Base-by-base conservation (phyloP, 176 grass and related monocot species). In the Carex kokanica region DNA sequence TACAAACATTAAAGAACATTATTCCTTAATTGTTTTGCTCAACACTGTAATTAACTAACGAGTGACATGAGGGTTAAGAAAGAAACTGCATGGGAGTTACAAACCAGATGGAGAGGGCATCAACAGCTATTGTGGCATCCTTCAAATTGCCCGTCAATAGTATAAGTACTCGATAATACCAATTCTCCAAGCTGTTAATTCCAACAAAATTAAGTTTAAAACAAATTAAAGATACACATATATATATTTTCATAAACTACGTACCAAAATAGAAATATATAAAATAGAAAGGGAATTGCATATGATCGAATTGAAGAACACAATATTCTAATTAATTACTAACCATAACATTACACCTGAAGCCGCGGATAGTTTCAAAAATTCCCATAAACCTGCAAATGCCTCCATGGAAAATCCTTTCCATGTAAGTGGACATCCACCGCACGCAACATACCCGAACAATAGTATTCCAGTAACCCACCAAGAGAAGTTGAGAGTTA, bases 401-500 rank as follows among this genome's bases (percentile, higher is more conserved):
- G 95, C 95, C 84, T 98, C 95, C 40, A 90, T 15, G 5, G 95
- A 94, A 93, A 98, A 94, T 0, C 95, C 95, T 2, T 88, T 85
- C 95, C 95, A 98, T 29, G 95, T 94, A 3, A 87, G 71, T 0
- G 95, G 95, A 91, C 95, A 98, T 0, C 95, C 88, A 0, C 95
- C 95, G n/a, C 85, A 88, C 0, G 87, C 58, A 60, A 91, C 89
- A 73, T 91, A 98, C 4, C 24, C 61, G 56, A 88, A 94, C 4
- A 87, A 90, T 71, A 88, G 68, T 34, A 78, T 24, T 8, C 11
- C 87, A 20, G 87, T 85, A 2, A 85, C 85, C 95, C 95, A 98
- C 95, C 92, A 98, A 0, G 95, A 98, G 88, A 98, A 94, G 88
- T 94, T 94, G 84, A 98, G 92, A 2, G 95, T 98, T 71, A 89